These are phyloP conservation scores for Bifiguratus adelaidae DNA, from an alignment of 192 early-diverging fungal genomes.

Conservation along the genomic window DNA sequence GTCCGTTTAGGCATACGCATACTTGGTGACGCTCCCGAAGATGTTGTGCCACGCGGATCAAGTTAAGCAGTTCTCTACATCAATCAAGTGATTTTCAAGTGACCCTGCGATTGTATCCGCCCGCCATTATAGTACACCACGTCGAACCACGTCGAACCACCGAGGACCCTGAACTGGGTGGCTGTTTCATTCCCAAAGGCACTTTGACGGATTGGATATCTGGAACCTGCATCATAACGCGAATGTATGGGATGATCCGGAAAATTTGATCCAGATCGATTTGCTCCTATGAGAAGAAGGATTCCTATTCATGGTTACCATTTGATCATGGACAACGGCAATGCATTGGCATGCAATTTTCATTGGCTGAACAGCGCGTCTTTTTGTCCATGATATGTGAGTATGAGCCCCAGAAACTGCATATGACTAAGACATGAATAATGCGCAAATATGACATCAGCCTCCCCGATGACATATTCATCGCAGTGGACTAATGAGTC, in stretches of 20 bases:
- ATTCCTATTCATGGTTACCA: conserved; percentile 16
- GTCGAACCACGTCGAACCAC: conserved; percentile 10
- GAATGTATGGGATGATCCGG: conserved; percentile 10
- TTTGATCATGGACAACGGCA: conserved; percentile 17
- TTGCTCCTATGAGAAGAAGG: conserved; percentile 4
- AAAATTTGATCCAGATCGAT: conserved; percentile 19
- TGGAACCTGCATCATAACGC: conserved; percentile 8
- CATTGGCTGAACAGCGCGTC: conserved; percentile 38
- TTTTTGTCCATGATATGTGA: conserved; percentile 22
- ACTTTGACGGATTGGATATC: neutral
- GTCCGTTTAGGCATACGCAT: no score
- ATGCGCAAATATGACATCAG: no score
- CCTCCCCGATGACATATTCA: no score
- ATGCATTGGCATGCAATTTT: conserved; percentile 28
- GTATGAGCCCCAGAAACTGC: no score
- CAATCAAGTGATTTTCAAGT: conserved; percentile 11
- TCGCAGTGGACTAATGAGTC: no score
- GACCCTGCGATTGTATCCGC: conserved; percentile 12
- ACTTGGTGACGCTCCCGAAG: conserved; percentile 3
- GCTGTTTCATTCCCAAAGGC: conserved; percentile 8
- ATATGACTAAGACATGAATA: no score
- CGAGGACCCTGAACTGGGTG: conserved; percentile 1
- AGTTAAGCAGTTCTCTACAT: conserved; percentile 7
- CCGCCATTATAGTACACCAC: conserved; percentile 11
- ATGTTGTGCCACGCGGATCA: conserved; percentile 9